A percentile compares a stretch with the other conserved stretches of the same genome.
Evolutionary conservation across 2,329 filamentous ascomycete genomes (phyloP).

Genomic region (Cladorrhinum sp.): DNA sequence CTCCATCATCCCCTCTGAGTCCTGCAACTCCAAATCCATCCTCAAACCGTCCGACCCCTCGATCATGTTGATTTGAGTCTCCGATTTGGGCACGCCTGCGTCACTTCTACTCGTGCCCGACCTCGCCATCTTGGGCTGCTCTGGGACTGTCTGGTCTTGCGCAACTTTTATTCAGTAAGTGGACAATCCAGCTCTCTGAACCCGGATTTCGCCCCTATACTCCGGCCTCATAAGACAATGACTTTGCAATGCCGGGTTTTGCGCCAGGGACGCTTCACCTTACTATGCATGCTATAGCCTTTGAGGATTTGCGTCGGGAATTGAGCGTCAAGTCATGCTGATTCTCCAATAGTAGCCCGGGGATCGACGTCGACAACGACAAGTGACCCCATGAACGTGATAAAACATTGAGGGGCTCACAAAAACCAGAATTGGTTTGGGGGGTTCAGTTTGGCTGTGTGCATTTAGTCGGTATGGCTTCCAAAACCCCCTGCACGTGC

Average conservation of each 20-base stretch:
- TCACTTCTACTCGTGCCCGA: background rate
- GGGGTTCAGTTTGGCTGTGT: background rate
- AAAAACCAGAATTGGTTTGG: slow-evolving; percentile 5
- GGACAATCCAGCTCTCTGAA: background rate
- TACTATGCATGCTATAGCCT: slow-evolving; percentile 25
- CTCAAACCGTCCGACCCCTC: background rate
- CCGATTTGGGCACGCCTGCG: background rate
- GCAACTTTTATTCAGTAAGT: slow-evolving; percentile 6
- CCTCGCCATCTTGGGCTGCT: background rate
- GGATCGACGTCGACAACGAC: slow-evolving; percentile 1
- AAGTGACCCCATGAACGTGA: slow-evolving; percentile 7
- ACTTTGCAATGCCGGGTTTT: slow-evolving; percentile 6
- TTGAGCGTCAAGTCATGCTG: slow-evolving; percentile 9
- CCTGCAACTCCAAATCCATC: background rate
- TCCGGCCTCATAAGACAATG: slow-evolving; percentile 5
- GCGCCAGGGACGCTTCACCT: slow-evolving; percentile 10
- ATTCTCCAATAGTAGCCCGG: slow-evolving; percentile 14
- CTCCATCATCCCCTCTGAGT: background rate
- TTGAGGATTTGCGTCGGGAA: background rate
- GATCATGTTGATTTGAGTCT: slow-evolving; percentile 1
- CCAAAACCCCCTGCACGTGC: background rate
- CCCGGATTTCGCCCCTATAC: slow-evolving; percentile 18
- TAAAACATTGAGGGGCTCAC: background rate
- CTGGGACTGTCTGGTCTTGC: slow-evolving; percentile 3
- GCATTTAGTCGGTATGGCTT: background rate